These are phyloP conservation scores for Arctium minus DNA, from an alignment of 129 eudicot genomes.

Conservation along the genomic window DNA sequence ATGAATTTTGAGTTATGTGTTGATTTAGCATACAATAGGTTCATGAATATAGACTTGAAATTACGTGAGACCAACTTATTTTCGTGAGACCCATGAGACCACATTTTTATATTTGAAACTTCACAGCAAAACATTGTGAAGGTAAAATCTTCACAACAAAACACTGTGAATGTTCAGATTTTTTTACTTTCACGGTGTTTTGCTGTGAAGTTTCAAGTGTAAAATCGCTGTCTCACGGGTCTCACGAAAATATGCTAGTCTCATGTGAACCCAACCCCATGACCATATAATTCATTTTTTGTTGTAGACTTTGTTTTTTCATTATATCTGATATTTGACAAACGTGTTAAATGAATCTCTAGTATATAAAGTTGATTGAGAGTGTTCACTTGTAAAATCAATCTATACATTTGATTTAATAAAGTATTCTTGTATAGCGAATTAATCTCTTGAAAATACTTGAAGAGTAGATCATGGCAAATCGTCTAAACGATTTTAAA, in stretches of 20 bases:
- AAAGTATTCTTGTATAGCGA: not conserved
- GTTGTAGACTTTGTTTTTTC: too few relatives aligned
- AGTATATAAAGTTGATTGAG: not conserved
- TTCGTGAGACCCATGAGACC: too few relatives aligned
- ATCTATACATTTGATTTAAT: not conserved
- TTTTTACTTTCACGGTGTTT: too few relatives aligned
- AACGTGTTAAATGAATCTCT: not conserved
- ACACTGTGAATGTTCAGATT: too few relatives aligned
- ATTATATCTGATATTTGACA: not conserved
- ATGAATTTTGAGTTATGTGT: not conserved
- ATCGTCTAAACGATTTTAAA: not conserved
- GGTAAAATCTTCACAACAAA: too few relatives aligned
- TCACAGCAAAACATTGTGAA: too few relatives aligned
- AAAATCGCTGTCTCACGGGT: too few relatives aligned
- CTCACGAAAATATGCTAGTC: too few relatives aligned
- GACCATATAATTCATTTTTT: not conserved
- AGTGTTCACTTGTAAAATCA: not conserved
- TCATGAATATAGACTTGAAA: not conserved
- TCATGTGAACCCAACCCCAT: too few relatives aligned
- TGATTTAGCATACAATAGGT: not conserved
- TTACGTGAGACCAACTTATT: too few relatives aligned
- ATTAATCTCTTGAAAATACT: not conserved
- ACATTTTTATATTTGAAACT: too few relatives aligned
- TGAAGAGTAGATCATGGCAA: not conserved
- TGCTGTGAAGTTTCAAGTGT: too few relatives aligned